Evolutionary conservation across 306 rosid species (phyloP).

Genomic region (Ammopiptanthus mongolicus): DNA sequence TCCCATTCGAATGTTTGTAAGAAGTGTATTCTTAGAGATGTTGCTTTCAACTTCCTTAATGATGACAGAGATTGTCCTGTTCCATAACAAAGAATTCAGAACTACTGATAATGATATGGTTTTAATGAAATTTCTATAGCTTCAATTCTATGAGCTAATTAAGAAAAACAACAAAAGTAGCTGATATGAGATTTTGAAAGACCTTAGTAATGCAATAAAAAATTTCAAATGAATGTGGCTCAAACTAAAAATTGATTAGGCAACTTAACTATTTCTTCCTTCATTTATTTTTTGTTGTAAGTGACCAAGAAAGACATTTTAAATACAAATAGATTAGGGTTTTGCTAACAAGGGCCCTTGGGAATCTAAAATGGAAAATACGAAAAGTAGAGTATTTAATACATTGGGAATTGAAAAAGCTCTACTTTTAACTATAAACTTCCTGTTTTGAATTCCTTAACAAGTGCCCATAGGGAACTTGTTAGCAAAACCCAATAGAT

Average conservation of each 20-base stretch:
- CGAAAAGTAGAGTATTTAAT: neutral
- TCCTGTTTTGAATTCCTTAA: neutral
- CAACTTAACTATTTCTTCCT: neutral
- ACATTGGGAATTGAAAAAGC: neutral
- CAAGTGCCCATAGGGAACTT: neutral
- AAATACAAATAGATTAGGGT: neutral
- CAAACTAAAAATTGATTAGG: neutral
- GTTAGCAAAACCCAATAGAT: neutral
- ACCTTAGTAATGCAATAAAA: neutral
- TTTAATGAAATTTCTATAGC: constrained; percentile 10
- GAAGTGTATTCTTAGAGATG: constrained; percentile 77
- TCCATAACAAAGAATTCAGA: constrained; percentile 34
- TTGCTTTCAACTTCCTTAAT: constrained; percentile 78
- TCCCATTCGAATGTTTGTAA: constrained; percentile 81
- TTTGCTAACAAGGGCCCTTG: neutral
- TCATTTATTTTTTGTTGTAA: neutral
- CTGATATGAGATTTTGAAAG: neutral
- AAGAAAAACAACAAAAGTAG: neutral
- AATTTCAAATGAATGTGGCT: neutral
- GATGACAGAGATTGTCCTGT: constrained; percentile 83
- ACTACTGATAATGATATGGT: neutral
- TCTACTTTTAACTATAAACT: no score
- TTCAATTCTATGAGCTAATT: constrained; percentile 14
- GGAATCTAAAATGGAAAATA: neutral
- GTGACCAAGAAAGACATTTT: neutral